A percentile compares a stretch with the other conserved stretches of the same genome.
Conservation (phyloP, 2,329 filamentous ascomycete genomes). For the Pseudocercospora crystallina region DNA sequence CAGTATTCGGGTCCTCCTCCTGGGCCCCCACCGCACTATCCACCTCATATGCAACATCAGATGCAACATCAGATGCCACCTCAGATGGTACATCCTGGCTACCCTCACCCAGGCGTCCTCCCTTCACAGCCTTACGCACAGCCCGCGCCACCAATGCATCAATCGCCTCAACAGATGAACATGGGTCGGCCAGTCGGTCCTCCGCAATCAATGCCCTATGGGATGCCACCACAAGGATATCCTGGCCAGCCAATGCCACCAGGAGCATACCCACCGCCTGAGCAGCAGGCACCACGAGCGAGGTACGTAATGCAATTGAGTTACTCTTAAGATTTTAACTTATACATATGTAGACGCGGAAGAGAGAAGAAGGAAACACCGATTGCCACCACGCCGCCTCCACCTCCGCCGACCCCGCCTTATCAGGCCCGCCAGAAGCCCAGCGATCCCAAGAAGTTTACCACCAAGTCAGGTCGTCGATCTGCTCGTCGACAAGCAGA, state of each 20-base stretch:
- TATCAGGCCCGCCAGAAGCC: constrained; percentile 23
- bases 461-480: constrained; percentile 20
- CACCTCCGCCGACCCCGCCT: constrained; percentile 22
- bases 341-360: too few species aligned
- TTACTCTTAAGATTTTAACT: too few species aligned
- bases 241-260: constrained; percentile 3
- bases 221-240: constrained; percentile 14
- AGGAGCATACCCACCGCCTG: not conserved
- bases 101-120: constrained; percentile 10
- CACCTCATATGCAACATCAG: too few species aligned
- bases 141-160: constrained; percentile 10
- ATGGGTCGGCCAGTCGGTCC: constrained; percentile 19
- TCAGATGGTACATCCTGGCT: constrained; percentile 4
- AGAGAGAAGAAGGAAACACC: constrained; percentile 19
- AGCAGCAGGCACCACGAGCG: constrained; percentile 1
- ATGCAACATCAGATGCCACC: too few species aligned
- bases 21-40: too few species aligned
- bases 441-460: constrained; percentile 11
- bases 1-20: constrained; percentile 3
- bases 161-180: constrained; percentile 9
- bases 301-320: not conserved
- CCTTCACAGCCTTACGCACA: constrained; percentile 22
- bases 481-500: constrained; percentile 27
- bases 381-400: constrained; percentile 17
- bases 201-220: constrained; percentile 16